A percentile compares a stretch with the other conserved stretches of the same genome.
These are phyloP conservation scores for Kodamaea fukazawae DNA, from an alignment of 805 yeast species.

Conservation along the genomic window DNA sequence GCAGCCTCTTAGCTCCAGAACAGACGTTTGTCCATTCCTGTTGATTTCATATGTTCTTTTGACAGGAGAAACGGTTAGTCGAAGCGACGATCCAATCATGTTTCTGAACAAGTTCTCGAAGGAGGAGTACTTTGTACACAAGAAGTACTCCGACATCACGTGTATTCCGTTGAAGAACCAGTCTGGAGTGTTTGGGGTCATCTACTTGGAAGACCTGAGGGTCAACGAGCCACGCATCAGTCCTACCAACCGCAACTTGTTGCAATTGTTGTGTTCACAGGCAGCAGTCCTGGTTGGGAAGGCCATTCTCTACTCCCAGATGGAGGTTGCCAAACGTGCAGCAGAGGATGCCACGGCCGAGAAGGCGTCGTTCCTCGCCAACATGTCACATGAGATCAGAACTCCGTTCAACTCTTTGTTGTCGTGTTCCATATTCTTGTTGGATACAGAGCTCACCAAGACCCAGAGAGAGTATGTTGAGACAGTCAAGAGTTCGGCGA, in stretches of 20 bases:
- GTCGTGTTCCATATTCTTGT: slow-evolving; percentile 47
- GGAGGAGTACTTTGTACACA: slow-evolving; percentile 41
- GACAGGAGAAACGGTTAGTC: slow-evolving; percentile 34
- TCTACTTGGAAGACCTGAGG: slow-evolving; percentile 38
- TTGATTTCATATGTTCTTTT: slow-evolving; percentile 38
- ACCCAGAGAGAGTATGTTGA: slow-evolving; percentile 51
- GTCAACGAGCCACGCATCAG: slow-evolving; percentile 20
- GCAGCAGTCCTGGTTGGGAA: slow-evolving; percentile 52
- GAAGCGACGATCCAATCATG: slow-evolving; percentile 32
- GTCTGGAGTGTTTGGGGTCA: slow-evolving; percentile 41
- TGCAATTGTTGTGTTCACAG: slow-evolving; percentile 46
- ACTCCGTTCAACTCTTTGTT: slow-evolving; percentile 54
- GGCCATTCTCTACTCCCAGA: slow-evolving; percentile 44
- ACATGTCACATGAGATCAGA: slow-evolving; percentile 57
- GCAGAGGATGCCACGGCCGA: slow-evolving; percentile 56
- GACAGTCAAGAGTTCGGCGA: slow-evolving; percentile 49
- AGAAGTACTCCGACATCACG: slow-evolving; percentile 32
- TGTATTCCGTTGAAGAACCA: slow-evolving; percentile 48
- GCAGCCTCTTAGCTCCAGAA: slow-evolving; percentile 37
- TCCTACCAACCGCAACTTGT: slow-evolving; percentile 36
- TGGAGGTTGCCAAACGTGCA: slow-evolving; percentile 40
- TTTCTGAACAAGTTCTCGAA: slow-evolving; percentile 33
- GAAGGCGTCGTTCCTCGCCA: slow-evolving; percentile 51
- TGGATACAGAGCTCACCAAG: slow-evolving; percentile 44
- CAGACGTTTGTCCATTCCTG: slow-evolving; percentile 43